These are phyloP conservation scores for Rhododendron vialii DNA, from an alignment of 148 eudicot species.

Conservation along the genomic window DNA sequence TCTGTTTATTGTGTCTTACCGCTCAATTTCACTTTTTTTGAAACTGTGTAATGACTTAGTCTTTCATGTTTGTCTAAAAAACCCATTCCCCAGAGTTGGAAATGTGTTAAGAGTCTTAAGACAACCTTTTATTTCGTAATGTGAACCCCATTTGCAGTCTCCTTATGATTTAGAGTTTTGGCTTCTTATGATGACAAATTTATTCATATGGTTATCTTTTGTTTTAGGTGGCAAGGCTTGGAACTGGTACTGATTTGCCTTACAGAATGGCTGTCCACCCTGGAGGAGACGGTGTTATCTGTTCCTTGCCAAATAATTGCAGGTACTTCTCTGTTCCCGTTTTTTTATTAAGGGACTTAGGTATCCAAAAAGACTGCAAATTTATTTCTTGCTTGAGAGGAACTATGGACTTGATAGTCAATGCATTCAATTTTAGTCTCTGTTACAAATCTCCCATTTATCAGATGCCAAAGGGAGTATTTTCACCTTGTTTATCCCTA, in stretches of 20 bases:
- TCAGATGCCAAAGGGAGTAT: neutral
- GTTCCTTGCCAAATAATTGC: constrained; percentile 69
- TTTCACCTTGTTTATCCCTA: too few species aligned
- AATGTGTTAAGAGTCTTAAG: neutral
- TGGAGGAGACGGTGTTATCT: constrained; percentile 71
- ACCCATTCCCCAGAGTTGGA: neutral
- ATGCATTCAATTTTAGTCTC: neutral
- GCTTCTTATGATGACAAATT: neutral
- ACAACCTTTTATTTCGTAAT: neutral
- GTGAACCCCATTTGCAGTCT: neutral
- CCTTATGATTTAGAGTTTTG: neutral
- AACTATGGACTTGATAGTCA: neutral
- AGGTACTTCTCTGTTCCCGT: constrained; percentile 29
- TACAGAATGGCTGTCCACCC: constrained; percentile 96
- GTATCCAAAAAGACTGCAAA: neutral
- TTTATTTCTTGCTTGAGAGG: neutral
- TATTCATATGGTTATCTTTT: constrained; percentile 8
- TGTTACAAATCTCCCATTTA: neutral
- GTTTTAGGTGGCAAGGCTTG: constrained; percentile 49
- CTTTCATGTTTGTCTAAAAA: neutral
- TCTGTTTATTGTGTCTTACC: neutral
- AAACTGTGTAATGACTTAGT: neutral
- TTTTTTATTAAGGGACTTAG: neutral
- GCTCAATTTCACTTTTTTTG: neutral
- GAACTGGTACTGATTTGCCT: constrained; percentile 72